Base-by-base conservation (phyloP, 768 basidiomycete species). In the Auricularia cornea region DNA sequence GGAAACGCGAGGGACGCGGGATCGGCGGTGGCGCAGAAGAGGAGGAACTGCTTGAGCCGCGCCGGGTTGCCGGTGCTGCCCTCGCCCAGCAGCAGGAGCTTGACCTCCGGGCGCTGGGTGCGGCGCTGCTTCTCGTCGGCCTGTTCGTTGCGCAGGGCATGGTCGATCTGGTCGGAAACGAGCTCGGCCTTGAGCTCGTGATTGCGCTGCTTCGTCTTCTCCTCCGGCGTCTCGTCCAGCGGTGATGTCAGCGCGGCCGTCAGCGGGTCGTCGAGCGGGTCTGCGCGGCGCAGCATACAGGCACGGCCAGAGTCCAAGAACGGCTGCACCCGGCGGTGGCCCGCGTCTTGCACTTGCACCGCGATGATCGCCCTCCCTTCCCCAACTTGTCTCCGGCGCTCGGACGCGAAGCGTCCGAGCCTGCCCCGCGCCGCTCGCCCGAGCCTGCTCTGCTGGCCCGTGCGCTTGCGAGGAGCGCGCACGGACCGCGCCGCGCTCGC, bases 1-100 rank as follows among this genome's bases (percentile, higher is more conserved):
- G 3, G 83, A 84, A 0, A 85, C 81, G 28, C 88, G 84, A 74
- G 88, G 87, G 60, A 79, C 75, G 52, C 88, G 38, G 92, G 81
- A 0, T 85, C 77, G 63, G 82, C 79, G 2, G 88, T 85, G 8
- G 89, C 85, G 69, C 90, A 90, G 74, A 85, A 87, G 1, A 92
- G 79, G 69, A 92, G 89, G 69, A 92, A 90, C 72, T 92, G 90
- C 69, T 92, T 92, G 70, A 88, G 88, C 14, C 92, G 79, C 2
- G 90, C 92, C 2, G 89, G 90, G 73, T 93, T 93, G 33, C 60
- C 63, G 23, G 31, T 66, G 63, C 61, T 65, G 30, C 63, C 66
- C 64, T 68, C 64, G 64, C 70, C 70, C 23, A 71, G 68, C 32
- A 71, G 62, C 20, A 71, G 64, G 14, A 71, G 74, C 87, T 90